Base-by-base conservation (phyloP, 2,329 filamentous ascomycete species). In the Phialocephala subalpina region DNA sequence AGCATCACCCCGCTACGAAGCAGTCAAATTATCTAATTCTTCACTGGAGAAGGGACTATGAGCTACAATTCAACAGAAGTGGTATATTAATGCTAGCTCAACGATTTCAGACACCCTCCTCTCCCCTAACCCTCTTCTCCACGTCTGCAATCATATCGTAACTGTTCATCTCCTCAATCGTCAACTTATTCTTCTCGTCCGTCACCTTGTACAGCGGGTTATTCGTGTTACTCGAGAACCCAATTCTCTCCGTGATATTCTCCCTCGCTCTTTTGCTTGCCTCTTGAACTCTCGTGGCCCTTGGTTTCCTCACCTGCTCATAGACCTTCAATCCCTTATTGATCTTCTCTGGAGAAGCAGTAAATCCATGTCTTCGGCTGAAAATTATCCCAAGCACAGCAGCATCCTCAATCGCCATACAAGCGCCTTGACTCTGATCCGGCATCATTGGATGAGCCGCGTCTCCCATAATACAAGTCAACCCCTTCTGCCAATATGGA, bases 401-500 rank as follows among this genome's bases (percentile, higher is more conserved):
- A 5, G 79, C 79, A 65, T 82, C 79, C 67, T 82, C 80, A 36
- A 81, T 78, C 0, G 79, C 79, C 73, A 76, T 76, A 63, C 78
- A 81, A 0, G 77, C 78, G 7, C 79, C 89, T 75, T 92, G 89
- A 64, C 86, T 88, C 74, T 91, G 89, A 72, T 92, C 84, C 0
- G 89, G 88, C 84, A 91, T 87, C 86, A 90, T 90, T 9, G 89
- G 89, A 72, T 91, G 88, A 1, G 82, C 88, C 9, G 90, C 89
- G 73, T 92, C 90, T 3, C 90, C 90, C 14, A 92, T 74, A 0
- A 92, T 77, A 61, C 86, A 88, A 0, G 84, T 83, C 29, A 76
- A 80, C 14, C 76, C 78, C 70, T 85, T 85, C 47, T 81, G 77
- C 64, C 87, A 80, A 70, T 87, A 86, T 0, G 84, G 83, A 68